Conservation (phyloP, 192 early-diverging fungal species). For the Gryganskiella cystojenkinii region DNA sequence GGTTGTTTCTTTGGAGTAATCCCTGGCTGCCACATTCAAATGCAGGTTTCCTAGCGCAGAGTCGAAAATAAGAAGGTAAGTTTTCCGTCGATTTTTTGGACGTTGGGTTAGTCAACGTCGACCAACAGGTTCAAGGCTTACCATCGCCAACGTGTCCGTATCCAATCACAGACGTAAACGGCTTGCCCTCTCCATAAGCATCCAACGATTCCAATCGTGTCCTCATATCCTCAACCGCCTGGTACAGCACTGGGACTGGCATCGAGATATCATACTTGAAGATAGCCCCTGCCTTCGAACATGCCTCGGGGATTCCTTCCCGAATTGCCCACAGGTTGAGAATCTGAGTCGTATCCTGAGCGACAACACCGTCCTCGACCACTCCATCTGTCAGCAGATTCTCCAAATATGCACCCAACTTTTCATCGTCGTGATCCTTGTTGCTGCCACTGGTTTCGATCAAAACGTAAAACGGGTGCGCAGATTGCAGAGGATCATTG, state of each 20-base stretch:
- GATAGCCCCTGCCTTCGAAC: slow-evolving; percentile 85
- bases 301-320: slow-evolving; percentile 94
- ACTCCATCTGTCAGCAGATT: slow-evolving; percentile 78
- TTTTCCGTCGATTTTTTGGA: too few relatives aligned
- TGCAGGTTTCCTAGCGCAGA: slow-evolving; percentile 87
- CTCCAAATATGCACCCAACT: slow-evolving; percentile 82
- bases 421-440: slow-evolving; percentile 95
- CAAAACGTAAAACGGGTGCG: slow-evolving; percentile 91
- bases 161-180: slow-evolving; percentile 83
- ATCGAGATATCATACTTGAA: slow-evolving; percentile 98
- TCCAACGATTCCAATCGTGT: slow-evolving; percentile 66
- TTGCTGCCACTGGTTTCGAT: slow-evolving; percentile 95
- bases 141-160: slow-evolving; percentile 99
- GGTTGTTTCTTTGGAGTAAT: slow-evolving; percentile 69
- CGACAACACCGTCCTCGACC: slow-evolving; percentile 89
- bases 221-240: slow-evolving; percentile 86
- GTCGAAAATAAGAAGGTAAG: background rate
- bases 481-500: slow-evolving; percentile 71
- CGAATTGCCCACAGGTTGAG: slow-evolving; percentile 88
- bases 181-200: slow-evolving; percentile 65
- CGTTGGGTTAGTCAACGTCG: background rate
- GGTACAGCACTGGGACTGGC: slow-evolving; percentile 87
- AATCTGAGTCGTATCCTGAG: slow-evolving; percentile 89
- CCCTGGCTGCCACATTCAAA: slow-evolving; percentile 82
- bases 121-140: slow-evolving; percentile 18